phyloP scores from a whole-genome alignment of 1,284 basidiomycete species.

The Fomitopsis palustris region DNA sequence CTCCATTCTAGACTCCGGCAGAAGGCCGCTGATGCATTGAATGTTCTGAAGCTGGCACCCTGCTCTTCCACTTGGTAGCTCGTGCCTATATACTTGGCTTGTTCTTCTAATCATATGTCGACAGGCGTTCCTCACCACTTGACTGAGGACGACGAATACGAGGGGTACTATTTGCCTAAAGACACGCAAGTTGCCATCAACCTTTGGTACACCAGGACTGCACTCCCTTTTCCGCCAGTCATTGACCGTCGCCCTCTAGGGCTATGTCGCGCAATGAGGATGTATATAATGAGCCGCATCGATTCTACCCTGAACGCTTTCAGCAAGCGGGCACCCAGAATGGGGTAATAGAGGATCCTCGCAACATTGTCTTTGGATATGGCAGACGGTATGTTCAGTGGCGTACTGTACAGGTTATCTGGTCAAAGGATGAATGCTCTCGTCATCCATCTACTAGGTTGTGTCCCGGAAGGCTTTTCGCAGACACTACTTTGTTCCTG shows the following conservation, averaged over 20 bases:
- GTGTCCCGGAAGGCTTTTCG: not conserved
- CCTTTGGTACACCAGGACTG: not conserved
- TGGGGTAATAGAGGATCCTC: not conserved
- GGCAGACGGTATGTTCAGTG: not conserved
- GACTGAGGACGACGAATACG: not conserved
- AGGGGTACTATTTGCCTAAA: slow-evolving; percentile 18
- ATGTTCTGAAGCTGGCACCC: too few species aligned
- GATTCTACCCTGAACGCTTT: not conserved
- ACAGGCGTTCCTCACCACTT: not conserved
- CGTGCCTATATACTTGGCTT: too few species aligned
- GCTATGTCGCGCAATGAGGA: not conserved
- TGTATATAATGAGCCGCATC: not conserved
- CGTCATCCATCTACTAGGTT: not conserved
- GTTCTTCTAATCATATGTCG: too few species aligned
- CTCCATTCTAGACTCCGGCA: not conserved
- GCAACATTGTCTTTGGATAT: not conserved
- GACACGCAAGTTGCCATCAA: not conserved
- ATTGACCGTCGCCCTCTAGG: not conserved
- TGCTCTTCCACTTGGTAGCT: too few species aligned
- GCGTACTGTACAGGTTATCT: too few species aligned
- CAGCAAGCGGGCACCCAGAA: not conserved
- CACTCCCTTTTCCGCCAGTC: too few species aligned
- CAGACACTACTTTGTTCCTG: not conserved
- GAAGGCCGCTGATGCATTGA: not conserved
- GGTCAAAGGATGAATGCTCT: too few species aligned